Evolutionary conservation across 2,329 filamentous ascomycete species (phyloP).

Genomic region (Fusarium incarnatum): DNA sequence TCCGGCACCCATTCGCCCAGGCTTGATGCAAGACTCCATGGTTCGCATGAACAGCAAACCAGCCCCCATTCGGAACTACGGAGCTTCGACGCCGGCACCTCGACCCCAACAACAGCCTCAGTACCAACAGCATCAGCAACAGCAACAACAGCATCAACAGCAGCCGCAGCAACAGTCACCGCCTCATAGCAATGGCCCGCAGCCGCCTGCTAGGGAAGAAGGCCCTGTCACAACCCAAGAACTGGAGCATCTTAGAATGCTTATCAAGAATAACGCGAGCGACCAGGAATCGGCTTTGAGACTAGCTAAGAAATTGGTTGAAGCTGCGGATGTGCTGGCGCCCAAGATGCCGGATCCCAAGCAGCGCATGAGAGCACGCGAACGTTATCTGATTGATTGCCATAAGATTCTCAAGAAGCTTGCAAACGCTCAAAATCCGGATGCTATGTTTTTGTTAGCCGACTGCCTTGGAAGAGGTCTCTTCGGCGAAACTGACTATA

Average conservation of each 20-base stretch:
- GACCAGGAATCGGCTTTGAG: conserved; percentile 78
- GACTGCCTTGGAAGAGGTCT: conserved; percentile 87
- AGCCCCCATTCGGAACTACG: conserved; percentile 68
- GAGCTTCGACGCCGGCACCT: conserved; percentile 57
- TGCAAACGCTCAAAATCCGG: conserved; percentile 75
- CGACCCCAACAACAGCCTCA: conserved; percentile 33
- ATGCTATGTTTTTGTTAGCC: conserved; percentile 94
- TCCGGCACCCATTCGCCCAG: conserved; percentile 71
- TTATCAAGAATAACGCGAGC: conserved; percentile 75
- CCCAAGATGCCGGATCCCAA: conserved; percentile 74
- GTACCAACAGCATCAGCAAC: conserved; percentile 46
- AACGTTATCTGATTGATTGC: conserved; percentile 86
- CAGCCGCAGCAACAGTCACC: conserved; percentile 51
- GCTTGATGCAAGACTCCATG: conserved; percentile 69
- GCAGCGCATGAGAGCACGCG: conserved; percentile 78
- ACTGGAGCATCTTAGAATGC: conserved; percentile 77
- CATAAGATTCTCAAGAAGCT: conserved; percentile 94
- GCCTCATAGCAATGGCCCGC: conserved; percentile 35
- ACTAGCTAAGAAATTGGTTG: conserved; percentile 85
- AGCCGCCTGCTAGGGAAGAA: conserved; percentile 48
- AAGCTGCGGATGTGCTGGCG: conserved; percentile 83
- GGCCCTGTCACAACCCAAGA: conserved; percentile 79
- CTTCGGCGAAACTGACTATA: conserved; percentile 85
- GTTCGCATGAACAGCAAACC: conserved; percentile 68
- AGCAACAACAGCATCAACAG: conserved; percentile 42